Base-by-base conservation (phyloP, 768 basidiomycete species). In the Scleroderma bovista region DNA sequence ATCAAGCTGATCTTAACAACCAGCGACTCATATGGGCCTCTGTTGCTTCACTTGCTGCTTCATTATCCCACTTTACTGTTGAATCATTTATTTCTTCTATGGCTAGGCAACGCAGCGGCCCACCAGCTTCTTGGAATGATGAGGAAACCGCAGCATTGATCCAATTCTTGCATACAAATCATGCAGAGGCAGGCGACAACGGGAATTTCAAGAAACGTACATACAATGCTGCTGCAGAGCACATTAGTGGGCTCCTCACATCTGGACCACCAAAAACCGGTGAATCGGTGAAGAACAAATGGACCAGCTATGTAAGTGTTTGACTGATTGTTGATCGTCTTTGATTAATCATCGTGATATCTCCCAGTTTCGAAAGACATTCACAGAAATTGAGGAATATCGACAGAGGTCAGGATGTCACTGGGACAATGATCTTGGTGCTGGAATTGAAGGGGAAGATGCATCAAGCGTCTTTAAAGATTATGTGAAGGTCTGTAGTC, bases 401-500 rank as follows among this genome's bases (percentile, higher is more conserved):
- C 32, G 10, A 20, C 15, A 40, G 15, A 13, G 17, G n/a, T 34
- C 46, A 37, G 46, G 46, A 19, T 17, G 17, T 17, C 46, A 47
- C 46, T 37, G 46, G 46, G 46, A 47, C 22, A 47, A 22, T 22
- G 22, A 1, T 15, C 29, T 6, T 12, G 46, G 46, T 13, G 34
- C 46, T 17, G 22, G 22, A 4, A 47, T 47, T 16, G 17, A 47
- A 34, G 34, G 31, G 16, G 19, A 11, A 33, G 46, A 47, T 23
- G 17, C 33, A 23, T n/a, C 31, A 47, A 10, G n/a, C 16, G 31
- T 47, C 22, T 47, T 32, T 32, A 24, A 34, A 11, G 20, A 23
- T 19, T 47, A 47, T 24, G 22, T 47, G 22, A 36, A 17, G 19
- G 53, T 53, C 15, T 29, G 26, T 29, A 29, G n/a, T n/a, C n/a